phyloP scores from a whole-genome alignment of 805 yeast species.

The Schwanniomyces sp. region DNA sequence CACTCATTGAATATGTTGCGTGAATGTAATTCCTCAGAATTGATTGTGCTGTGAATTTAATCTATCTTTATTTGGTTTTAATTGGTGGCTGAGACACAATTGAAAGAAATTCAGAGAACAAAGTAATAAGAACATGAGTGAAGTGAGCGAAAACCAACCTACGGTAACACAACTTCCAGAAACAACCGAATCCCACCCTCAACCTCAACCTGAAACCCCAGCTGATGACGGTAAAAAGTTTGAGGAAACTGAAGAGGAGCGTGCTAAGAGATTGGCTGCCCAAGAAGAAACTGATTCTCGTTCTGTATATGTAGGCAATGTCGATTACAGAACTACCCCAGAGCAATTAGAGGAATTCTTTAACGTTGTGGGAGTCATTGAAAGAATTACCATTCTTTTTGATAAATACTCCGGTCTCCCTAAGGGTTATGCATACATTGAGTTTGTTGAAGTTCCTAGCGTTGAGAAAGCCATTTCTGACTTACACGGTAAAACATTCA shows the following conservation, averaged over 20 bases:
- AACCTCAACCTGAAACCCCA: constrained; percentile 1
- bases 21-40: neutral
- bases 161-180: neutral
- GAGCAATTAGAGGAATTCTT: constrained; percentile 50
- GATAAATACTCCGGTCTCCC: constrained; percentile 46
- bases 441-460: constrained; percentile 45
- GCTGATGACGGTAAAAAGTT: neutral
- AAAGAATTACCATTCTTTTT: constrained; percentile 52
- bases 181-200: neutral
- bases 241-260: constrained; percentile 25
- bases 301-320: constrained; percentile 55
- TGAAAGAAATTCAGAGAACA: neutral
- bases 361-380: constrained; percentile 43
- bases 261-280: constrained; percentile 28
- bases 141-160: constrained; percentile 1
- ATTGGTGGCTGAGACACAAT: neutral
- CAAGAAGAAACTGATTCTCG: constrained; percentile 52
- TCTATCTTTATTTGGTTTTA: neutral
- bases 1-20: neutral
- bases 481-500: constrained; percentile 41
- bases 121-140: constrained; percentile 5
- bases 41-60: neutral
- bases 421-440: constrained; percentile 64
- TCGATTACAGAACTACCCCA: constrained; percentile 49
- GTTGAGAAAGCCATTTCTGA: constrained; percentile 47